Conservation (phyloP, 441 rosid genomes). For the Rhodomyrtus psidioides region DNA sequence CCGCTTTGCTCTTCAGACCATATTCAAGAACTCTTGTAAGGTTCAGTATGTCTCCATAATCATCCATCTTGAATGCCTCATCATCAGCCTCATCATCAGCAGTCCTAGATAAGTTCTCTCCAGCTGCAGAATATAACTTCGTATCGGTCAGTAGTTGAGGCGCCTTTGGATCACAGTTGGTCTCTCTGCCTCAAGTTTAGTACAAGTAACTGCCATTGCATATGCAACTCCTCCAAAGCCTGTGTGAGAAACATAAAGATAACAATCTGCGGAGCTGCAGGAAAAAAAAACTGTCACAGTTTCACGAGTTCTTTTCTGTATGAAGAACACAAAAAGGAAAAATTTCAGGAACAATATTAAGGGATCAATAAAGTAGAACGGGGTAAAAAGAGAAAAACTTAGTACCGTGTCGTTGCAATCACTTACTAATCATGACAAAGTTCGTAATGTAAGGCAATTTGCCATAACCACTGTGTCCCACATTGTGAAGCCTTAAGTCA, state of each 20-base stretch:
- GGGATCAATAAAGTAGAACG: not conserved
- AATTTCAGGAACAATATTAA: not conserved
- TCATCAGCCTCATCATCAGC: too few species aligned
- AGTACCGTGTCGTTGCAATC: not conserved
- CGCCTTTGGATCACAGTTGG: slow-evolving; percentile 21
- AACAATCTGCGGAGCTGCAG: slow-evolving; percentile 55
- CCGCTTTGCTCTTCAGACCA: slow-evolving; percentile 96
- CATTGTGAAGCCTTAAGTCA: not conserved
- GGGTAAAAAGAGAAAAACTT: not conserved
- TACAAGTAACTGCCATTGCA: slow-evolving; percentile 89
- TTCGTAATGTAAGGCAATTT: not conserved
- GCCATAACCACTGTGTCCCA: not conserved
- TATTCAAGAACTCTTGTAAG: slow-evolving; percentile 86
- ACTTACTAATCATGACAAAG: not conserved
- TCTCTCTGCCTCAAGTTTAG: slow-evolving; percentile 57
- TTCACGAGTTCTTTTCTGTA: not conserved
- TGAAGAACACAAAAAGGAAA: not conserved
- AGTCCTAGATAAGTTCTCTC: slow-evolving; percentile 34
- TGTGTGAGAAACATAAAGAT: slow-evolving; percentile 90
- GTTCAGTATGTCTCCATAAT: slow-evolving; percentile 91
- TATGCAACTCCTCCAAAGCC: slow-evolving; percentile 95
- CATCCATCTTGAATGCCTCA: slow-evolving; percentile 83
- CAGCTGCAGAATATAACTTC: slow-evolving; percentile 20
- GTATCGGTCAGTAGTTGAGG: slow-evolving; percentile 23
- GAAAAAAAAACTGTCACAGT: not conserved